These are phyloP conservation scores for Trichoderma atrobrunneum DNA, from an alignment of 2,329 filamentous ascomycete species.

Conservation along the genomic window DNA sequence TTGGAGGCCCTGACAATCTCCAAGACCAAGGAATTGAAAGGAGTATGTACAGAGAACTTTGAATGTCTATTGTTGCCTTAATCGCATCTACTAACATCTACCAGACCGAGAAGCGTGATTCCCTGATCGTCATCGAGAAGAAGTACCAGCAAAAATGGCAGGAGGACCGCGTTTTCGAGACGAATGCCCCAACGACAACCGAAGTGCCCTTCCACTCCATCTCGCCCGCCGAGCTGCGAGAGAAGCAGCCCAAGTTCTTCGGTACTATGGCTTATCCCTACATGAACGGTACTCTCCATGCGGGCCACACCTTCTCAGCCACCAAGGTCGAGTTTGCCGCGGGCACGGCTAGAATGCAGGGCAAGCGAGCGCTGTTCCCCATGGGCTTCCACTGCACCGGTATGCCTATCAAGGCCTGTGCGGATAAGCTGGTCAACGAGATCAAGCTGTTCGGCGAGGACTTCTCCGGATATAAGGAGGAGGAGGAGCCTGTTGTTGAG, in stretches of 20 bases:
- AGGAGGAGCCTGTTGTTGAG: constrained; percentile 54
- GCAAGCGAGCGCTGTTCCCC: constrained; percentile 82
- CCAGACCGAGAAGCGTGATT: constrained; percentile 83
- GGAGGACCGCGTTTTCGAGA: constrained; percentile 66
- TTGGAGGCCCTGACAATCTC: constrained; percentile 52
- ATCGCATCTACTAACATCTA: neutral
- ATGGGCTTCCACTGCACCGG: constrained; percentile 91
- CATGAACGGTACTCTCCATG: constrained; percentile 86
- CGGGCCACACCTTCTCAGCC: constrained; percentile 87
- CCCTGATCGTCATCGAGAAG: constrained; percentile 79
- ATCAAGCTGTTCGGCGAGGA: constrained; percentile 83
- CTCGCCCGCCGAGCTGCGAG: constrained; percentile 69
- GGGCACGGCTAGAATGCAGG: constrained; percentile 85
- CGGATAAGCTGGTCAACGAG: constrained; percentile 90
- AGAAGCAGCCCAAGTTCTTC: constrained; percentile 87
- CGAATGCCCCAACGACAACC: constrained; percentile 73
- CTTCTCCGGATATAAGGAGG: constrained; percentile 73
- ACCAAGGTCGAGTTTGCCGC: constrained; percentile 91
- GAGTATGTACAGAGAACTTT: constrained; percentile 38
- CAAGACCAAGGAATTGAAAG: constrained; percentile 61
- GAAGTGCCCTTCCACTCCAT: constrained; percentile 77
- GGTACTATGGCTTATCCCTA: constrained; percentile 58
- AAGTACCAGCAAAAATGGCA: constrained; percentile 75
- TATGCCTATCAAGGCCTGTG: constrained; percentile 96
- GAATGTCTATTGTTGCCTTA: neutral